These are phyloP conservation scores for Stagonosporopsis chrysanthemi DNA, from an alignment of 2,329 filamentous ascomycete genomes.

Conservation along the genomic window DNA sequence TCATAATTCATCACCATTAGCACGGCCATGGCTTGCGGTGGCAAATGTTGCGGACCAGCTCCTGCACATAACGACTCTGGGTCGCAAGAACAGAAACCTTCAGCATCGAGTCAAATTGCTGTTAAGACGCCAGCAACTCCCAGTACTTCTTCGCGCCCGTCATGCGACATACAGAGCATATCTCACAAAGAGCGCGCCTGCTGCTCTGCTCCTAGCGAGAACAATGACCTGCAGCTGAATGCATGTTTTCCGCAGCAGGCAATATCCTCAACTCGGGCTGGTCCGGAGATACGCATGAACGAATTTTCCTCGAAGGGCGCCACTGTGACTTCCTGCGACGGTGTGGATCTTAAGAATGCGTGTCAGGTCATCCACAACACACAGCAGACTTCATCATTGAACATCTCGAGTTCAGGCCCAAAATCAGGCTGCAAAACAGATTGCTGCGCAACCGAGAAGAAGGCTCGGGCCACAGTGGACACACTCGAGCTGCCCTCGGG, in stretches of 20 bases:
- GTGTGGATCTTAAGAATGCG: background rate
- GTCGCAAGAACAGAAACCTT: background rate
- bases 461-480: background rate
- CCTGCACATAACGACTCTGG: background rate
- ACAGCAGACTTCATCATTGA: background rate
- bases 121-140: too few relatives aligned
- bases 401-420: background rate
- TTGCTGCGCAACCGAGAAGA: background rate
- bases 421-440: background rate
- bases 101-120: too few relatives aligned
- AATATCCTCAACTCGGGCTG: background rate
- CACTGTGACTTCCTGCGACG: background rate
- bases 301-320: background rate
- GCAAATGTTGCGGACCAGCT: background rate
- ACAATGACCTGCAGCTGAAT: background rate
- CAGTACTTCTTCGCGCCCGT: background rate
- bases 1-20: background rate
- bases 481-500: background rate
- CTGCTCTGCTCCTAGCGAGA: background rate
- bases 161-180: background rate
- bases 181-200: background rate
- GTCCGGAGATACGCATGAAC: background rate
- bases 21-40: constrained; percentile 3
- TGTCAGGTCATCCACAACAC: background rate
- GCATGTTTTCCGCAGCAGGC: background rate